Conservation (phyloP, 768 basidiomycete species). For the Xerocomellus chrysenteron region DNA sequence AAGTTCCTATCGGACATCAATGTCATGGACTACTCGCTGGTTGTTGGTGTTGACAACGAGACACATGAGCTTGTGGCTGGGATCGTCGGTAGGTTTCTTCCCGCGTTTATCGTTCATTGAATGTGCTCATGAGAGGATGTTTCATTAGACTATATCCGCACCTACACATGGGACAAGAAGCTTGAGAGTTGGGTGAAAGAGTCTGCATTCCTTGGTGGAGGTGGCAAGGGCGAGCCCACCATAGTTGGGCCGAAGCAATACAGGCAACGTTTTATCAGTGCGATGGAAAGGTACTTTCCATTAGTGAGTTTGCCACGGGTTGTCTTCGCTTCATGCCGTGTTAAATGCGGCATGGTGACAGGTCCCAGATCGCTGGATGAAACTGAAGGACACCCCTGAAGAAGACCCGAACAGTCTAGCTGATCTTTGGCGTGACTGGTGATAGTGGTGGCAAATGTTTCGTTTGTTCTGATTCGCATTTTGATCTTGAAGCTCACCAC, state of each 20-base stretch:
- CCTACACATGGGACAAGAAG: conserved; percentile 98
- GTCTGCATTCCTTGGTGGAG: conserved; percentile 81
- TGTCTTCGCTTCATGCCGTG: neutral
- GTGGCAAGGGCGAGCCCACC: conserved; percentile 86
- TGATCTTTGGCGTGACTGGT: conserved; percentile 70
- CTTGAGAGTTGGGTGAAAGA: conserved; percentile 99
- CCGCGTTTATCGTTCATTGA: conserved; percentile 1
- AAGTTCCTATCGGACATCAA: conserved; percentile 93
- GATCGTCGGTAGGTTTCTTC: conserved; percentile 77
- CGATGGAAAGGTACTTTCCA: conserved; percentile 90
- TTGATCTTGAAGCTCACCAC: neutral
- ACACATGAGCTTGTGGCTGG: conserved; percentile 93
- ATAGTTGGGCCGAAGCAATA: conserved; percentile 97
- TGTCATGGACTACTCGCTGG: conserved; percentile 96
- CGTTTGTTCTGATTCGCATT: conserved; percentile 2
- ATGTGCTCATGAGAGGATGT: conserved; percentile 4
- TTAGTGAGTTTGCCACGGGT: conserved; percentile 48
- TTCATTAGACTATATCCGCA: conserved; percentile 81
- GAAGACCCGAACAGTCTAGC: conserved; percentile 60
- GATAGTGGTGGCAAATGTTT: neutral
- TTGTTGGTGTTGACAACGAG: conserved; percentile 90
- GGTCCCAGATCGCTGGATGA: conserved; percentile 93
- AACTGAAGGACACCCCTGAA: conserved; percentile 74
- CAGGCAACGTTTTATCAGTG: conserved; percentile 78
- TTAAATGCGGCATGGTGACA: conserved; percentile 28